Conservation (phyloP, 2,329 filamentous ascomycete genomes). For the Paecilomyces sp. region DNA sequence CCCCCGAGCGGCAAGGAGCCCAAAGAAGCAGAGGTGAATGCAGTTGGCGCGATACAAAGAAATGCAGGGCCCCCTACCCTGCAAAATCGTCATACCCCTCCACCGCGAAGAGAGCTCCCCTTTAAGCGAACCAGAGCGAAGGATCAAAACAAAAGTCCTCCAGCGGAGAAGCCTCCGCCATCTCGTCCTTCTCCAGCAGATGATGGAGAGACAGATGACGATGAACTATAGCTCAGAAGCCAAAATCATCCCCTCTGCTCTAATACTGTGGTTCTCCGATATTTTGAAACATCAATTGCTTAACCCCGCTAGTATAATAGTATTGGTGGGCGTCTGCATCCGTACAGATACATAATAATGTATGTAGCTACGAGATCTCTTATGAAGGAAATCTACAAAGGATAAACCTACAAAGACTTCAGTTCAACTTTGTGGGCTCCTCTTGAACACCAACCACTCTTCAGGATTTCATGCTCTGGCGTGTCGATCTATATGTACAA, state of each 20-base stretch:
- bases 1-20: background rate
- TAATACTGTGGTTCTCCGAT: background rate
- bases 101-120: conserved; percentile 36
- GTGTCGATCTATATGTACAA: conserved; percentile 24
- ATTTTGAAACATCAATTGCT: background rate
- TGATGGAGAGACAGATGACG: conserved; percentile 31
- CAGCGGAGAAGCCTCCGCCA: background rate
- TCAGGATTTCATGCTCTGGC: background rate
- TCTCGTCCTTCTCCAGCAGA: background rate
- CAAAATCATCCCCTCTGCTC: background rate
- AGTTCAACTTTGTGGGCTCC: background rate
- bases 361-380: background rate
- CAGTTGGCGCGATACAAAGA: background rate
- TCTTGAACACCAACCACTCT: background rate
- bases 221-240: conserved; percentile 25
- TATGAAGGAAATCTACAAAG: background rate
- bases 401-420: background rate
- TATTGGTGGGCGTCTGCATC: no score
- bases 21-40: background rate
- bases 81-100: conserved; percentile 17
- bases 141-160: background rate
- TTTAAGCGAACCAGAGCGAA: conserved; percentile 20
- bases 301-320: no score
- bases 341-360: background rate
- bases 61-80: conserved; percentile 4